Evolutionary conservation across 139 green algal genomes (phyloP).

Genomic region (Coccomyxa sp.): DNA sequence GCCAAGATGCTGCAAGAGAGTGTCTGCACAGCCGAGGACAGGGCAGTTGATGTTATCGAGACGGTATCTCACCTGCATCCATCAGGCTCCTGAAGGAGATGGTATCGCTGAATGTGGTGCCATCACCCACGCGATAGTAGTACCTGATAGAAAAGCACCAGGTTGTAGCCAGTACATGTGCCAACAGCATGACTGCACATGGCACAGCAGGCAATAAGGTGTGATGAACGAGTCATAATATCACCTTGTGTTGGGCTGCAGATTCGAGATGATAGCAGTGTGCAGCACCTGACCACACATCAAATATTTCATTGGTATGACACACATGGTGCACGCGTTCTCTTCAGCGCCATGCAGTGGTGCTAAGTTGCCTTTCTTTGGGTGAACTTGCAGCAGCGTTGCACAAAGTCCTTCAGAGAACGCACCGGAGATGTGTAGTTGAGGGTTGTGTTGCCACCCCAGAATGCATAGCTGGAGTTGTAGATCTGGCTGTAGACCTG

Average conservation of each 20-base stretch:
- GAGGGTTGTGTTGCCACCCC: conserved; percentile 9
- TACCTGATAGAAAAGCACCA: not conserved
- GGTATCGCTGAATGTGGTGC: conserved; percentile 5
- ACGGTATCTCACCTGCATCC: not conserved
- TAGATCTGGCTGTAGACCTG: conserved; percentile 30
- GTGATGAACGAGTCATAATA: not conserved
- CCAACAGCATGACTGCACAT: not conserved
- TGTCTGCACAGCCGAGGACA: too few relatives aligned
- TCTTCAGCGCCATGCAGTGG: not conserved
- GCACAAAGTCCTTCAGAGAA: too few relatives aligned
- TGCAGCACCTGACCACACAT: conserved; percentile 7
- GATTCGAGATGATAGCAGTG: conserved; percentile 8
- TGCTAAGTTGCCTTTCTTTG: too few relatives aligned
- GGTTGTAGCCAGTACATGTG: not conserved
- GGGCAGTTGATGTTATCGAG: too few relatives aligned
- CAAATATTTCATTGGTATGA: not conserved
- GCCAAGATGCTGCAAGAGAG: too few relatives aligned
- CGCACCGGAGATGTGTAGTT: conserved; percentile 20
- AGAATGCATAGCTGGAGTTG: conserved; percentile 7
- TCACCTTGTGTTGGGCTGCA: conserved; percentile 2
- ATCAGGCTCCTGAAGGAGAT: conserved; percentile 14
- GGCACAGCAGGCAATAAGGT: not conserved
- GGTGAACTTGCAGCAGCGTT: too few relatives aligned
- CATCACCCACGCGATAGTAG: conserved; percentile 25
- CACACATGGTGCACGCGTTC: not conserved